These are phyloP conservation scores for Salvia sclarea DNA, from an alignment of 305 asterid genomes.

Conservation along the genomic window DNA sequence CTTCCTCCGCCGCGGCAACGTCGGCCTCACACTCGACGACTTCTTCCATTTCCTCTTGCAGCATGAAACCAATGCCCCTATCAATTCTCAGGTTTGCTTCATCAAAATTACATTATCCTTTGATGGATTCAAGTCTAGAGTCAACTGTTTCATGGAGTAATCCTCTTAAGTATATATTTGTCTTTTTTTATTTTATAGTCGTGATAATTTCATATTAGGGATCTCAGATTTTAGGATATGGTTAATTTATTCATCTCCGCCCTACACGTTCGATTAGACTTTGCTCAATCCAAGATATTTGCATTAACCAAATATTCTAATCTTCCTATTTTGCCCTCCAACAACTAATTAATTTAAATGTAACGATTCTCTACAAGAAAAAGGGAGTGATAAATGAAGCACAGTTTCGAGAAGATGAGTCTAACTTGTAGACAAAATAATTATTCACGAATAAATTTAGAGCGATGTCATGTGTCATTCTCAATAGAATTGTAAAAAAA, in stretches of 20 bases:
- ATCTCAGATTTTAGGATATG: background rate
- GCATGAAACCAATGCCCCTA: conserved; percentile 82
- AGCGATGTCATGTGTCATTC: too few relatives aligned
- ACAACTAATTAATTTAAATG: background rate
- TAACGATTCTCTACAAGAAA: too few relatives aligned
- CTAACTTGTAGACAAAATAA: too few relatives aligned
- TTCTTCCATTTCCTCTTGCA: conserved; percentile 68
- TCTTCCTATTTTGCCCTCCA: background rate
- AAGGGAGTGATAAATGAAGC: too few relatives aligned
- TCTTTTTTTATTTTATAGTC: background rate
- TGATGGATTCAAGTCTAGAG: too few relatives aligned
- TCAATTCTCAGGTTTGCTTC: conserved; percentile 51
- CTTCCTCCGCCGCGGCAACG: conserved; percentile 47
- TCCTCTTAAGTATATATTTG: too few relatives aligned
- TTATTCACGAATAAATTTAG: too few relatives aligned
- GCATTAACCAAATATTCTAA: too few relatives aligned
- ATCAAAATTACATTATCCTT: background rate
- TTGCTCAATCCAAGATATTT: too few relatives aligned
- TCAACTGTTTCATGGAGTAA: background rate
- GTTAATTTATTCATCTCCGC: background rate
- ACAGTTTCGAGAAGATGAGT: too few relatives aligned
- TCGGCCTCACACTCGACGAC: conserved; percentile 57
- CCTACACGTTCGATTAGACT: background rate
- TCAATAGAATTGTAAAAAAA: too few relatives aligned
- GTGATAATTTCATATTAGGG: background rate